Base-by-base conservation (phyloP, 73 alveolate species). In the Uronychia binucleata region DNA sequence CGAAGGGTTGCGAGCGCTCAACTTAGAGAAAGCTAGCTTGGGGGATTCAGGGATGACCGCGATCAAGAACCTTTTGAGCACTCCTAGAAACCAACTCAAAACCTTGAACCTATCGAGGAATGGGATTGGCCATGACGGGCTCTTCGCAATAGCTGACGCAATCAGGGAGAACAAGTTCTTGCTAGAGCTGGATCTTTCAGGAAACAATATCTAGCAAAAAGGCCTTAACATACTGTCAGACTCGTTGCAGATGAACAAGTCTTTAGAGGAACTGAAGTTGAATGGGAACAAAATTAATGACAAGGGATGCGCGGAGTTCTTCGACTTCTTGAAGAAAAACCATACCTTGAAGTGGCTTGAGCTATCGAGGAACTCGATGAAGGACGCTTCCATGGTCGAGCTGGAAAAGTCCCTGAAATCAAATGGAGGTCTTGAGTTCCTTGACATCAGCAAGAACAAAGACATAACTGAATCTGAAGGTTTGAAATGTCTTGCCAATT, bases 281-380 rank as follows among this genome's bases (percentile, higher is more conserved):
- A 67, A 79, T 25, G 28, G 31, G 5, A 82, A 82, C 75, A 82
- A 59, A 30, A 28, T 82, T 60, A 82, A 82, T 26, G 89, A 82
- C 34, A 82, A 82, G 34, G 81, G 83, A 1, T 82, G 89, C 60
- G 81, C 59, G 28, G 32, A 60, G n/a, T 30, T 82, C 14, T 82
- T 26, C 30, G 89, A 82, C 46, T 78, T 75, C 25, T 31, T 82
- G 11, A 59, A 82, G 60, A 79, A 82, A 27, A 82, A 82, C 33
- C 28, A n/a, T 1, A 31, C 46, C 26, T 34, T 82, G 30, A 59
- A 19, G 8, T 14, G 46, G n/a, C 33, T 82, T 1, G 33, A 82
- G 19, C 74, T 82, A 26, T 76, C 58, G 26, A 67, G 60, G 32
- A 82, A 82, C 60, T 11, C 1, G 77, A 59, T 82, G 25, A n/a